A percentile compares a stretch with the other conserved stretches of the same genome.
Conservation (phyloP, 768 basidiomycete species). For the Hortiboletus flavorubellus region DNA sequence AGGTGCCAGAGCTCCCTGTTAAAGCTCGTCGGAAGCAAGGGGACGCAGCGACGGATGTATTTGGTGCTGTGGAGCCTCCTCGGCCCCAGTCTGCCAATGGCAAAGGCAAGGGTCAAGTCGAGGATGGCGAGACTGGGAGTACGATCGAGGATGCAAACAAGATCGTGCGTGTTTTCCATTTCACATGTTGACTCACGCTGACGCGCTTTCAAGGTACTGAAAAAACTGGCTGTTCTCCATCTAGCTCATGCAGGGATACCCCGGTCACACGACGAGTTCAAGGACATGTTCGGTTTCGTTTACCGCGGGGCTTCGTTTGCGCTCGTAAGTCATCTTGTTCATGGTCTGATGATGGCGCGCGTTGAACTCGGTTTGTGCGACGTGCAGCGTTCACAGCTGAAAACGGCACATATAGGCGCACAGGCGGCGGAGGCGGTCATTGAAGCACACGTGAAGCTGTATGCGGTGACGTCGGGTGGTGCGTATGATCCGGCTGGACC, state of each 20-base stretch:
- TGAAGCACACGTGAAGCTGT: constrained; percentile 37
- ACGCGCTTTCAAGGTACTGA: constrained; percentile 33
- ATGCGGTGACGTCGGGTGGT: constrained; percentile 18
- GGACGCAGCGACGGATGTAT: constrained; percentile 28
- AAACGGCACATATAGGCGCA: constrained; percentile 20
- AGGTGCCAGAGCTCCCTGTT: constrained; percentile 47
- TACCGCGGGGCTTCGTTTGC: constrained; percentile 41
- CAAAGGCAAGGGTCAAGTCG: constrained; percentile 39
- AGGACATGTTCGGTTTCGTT: constrained; percentile 38
- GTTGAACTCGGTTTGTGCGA: background rate
- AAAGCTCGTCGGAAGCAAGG: constrained; percentile 21
- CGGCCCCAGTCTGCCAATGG: constrained; percentile 16
- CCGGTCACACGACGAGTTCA: constrained; percentile 39
- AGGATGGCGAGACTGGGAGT: constrained; percentile 17
- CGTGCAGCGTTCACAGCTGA: constrained; percentile 30
- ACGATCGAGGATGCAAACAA: constrained; percentile 59
- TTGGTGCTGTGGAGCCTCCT: constrained; percentile 24
- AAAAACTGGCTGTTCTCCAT: constrained; percentile 35
- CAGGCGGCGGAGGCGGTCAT: constrained; percentile 32
- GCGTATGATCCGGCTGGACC: background rate
- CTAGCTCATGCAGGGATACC: constrained; percentile 32
- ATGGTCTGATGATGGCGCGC: background rate
- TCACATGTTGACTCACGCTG: background rate
- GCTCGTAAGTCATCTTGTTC: constrained; percentile 30
- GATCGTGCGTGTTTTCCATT: constrained; percentile 41